Base-by-base conservation (phyloP, 495 filamentous ascomycete genomes). In the Xylaria intraflava region DNA sequence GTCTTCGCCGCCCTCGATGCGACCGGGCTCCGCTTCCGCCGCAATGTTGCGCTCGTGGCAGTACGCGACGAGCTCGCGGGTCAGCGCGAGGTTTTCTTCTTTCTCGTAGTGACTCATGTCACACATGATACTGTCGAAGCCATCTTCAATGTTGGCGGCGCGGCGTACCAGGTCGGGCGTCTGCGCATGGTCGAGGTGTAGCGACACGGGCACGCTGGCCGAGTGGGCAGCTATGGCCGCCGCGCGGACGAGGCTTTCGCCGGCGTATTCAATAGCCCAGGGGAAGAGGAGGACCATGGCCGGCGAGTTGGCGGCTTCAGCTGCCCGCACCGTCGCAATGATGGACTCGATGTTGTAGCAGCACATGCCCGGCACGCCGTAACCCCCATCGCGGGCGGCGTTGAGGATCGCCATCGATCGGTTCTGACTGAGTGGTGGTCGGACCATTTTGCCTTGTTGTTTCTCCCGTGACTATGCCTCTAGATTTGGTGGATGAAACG, bases 281-380 rank as follows among this genome's bases (percentile, higher is more conserved):
- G 89, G 89, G 72, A 94, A 92, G 67, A 94, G 84, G 29, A 88
- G 83, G 62, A 94, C 81, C 81, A 90, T 88, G 52, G 85, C 82
- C 0, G 89, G 86, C 0, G 86, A 88, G 49, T 72, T 71, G 46
- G 87, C 85, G 26, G 78, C 75, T 70, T 89, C 86, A 50, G 88
- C 89, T 4, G 88, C 89, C 59, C 78, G 81, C 50, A 94, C 83
- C 1, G 83, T 83, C 22, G 87, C 89, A 43, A 90, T 79, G 68
- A 91, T 86, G 60, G 83, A 83, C 73, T 91, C 87, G 63, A 89
- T 78, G 75, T 91, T 91, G 81, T 94, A 94, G 76, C 81, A 86
- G 72, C 84, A 89, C 81, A 89, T 86, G 55, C 80, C 85, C 1
- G 86, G 81, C 17, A 90, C 77, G 59, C 78, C 86, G 69, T 89